Evolutionary conservation across 306 rosid species (phyloP).

Genomic region (Casuarina equisetifolia): DNA sequence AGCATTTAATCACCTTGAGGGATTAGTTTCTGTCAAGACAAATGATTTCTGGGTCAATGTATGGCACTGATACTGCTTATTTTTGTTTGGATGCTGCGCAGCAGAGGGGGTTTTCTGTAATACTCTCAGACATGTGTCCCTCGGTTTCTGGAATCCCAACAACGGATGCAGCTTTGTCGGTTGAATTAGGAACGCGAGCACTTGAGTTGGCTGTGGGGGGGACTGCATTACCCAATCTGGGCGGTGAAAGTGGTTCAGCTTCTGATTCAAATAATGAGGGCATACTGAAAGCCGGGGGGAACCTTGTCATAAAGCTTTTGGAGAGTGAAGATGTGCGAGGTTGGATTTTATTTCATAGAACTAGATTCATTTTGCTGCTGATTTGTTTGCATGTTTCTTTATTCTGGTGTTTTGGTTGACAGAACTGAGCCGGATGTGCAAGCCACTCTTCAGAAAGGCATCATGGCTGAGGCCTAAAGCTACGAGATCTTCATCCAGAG

Average conservation of each 20-base stretch:
- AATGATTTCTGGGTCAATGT: neutral
- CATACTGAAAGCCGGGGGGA: constrained; percentile 62
- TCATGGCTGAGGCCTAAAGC: constrained; percentile 95
- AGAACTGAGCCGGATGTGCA: constrained; percentile 71
- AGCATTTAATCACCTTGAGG: neutral
- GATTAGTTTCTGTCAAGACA: neutral
- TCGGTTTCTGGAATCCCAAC: constrained; percentile 79
- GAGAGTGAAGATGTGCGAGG: constrained; percentile 92
- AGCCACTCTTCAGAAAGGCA: constrained; percentile 72
- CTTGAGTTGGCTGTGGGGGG: constrained; percentile 75
- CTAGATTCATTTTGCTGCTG: neutral
- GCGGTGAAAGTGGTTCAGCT: constrained; percentile 24
- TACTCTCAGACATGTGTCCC: constrained; percentile 95
- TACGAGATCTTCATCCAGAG: constrained; percentile 86
- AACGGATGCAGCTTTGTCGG: constrained; percentile 74
- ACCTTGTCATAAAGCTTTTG: constrained; percentile 79
- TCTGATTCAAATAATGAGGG: constrained; percentile 40
- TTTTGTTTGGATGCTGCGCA: constrained; percentile 30
- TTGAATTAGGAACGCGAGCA: constrained; percentile 86
- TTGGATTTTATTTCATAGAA: constrained; percentile 14
- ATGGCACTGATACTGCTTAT: neutral
- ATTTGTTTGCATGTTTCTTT: constrained; percentile 1
- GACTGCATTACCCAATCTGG: constrained; percentile 34
- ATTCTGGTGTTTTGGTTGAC: constrained; percentile 24
- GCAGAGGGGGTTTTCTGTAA: constrained; percentile 69